Percentiles rank a stretch among this genome's conserved stretches.
phyloP scores from a whole-genome alignment of 495 filamentous ascomycete species.

The Podospora tetraspora region DNA sequence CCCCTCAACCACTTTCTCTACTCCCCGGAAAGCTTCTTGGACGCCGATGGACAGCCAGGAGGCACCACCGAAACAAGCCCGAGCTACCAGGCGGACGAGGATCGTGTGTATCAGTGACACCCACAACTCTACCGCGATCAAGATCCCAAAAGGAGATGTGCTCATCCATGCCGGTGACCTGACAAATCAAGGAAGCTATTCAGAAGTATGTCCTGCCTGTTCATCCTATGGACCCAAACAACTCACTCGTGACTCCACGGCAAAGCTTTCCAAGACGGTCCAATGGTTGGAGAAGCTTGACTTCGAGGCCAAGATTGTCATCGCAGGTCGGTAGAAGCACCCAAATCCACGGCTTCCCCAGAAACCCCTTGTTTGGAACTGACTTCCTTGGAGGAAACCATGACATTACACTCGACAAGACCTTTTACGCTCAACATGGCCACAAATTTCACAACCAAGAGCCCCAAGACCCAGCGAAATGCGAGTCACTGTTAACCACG shows the following conservation, averaged over 20 bases:
- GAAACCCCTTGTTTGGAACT: neutral
- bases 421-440: slow-evolving; percentile 56
- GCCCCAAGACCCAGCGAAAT: slow-evolving; percentile 52
- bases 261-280: slow-evolving; percentile 45
- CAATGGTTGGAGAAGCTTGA: slow-evolving; percentile 75
- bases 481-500: slow-evolving; percentile 49
- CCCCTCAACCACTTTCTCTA: no score
- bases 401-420: slow-evolving; percentile 64
- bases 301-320: slow-evolving; percentile 76
- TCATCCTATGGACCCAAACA: neutral
- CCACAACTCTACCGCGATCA: slow-evolving; percentile 57
- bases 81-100: slow-evolving; percentile 33
- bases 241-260: neutral
- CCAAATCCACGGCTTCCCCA: neutral
- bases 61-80: neutral
- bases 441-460: slow-evolving; percentile 53
- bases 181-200: slow-evolving; percentile 67
- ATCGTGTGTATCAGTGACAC: slow-evolving; percentile 82
- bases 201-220: slow-evolving; percentile 25
- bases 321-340: slow-evolving; percentile 55
- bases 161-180: slow-evolving; percentile 90
- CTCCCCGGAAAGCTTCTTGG: neutral
- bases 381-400: slow-evolving; percentile 58
- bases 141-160: slow-evolving; percentile 77
- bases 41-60: neutral